A percentile compares a stretch with the other conserved stretches of the same genome.
phyloP scores from a whole-genome alignment of 345 rosid species.

The Citropsis articulata region DNA sequence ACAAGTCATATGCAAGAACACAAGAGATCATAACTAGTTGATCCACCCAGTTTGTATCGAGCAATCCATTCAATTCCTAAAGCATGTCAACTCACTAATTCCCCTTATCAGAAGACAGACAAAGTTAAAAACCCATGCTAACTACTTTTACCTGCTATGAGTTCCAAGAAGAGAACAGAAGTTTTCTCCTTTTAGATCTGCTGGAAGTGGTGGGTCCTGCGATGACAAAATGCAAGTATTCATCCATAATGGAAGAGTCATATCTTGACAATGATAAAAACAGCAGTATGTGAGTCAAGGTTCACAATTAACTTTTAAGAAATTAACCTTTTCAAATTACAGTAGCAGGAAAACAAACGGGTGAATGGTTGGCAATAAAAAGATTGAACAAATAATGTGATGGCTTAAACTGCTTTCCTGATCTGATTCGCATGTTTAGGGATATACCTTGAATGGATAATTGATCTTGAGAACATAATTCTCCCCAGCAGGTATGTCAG shows the following conservation, averaged over 20 bases:
- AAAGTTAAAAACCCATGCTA: not conserved
- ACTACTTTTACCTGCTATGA: slow-evolving; percentile 64
- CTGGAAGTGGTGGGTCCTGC: slow-evolving; percentile 89
- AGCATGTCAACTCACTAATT: slow-evolving; percentile 4
- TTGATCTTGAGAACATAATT: slow-evolving; percentile 81
- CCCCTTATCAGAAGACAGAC: not conserved
- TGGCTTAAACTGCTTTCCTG: not conserved
- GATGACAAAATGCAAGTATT: slow-evolving; percentile 5
- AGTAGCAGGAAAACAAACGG: not conserved
- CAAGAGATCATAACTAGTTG: not conserved
- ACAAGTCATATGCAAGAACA: not conserved
- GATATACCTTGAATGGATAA: slow-evolving; percentile 84
- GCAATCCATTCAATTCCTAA: slow-evolving; percentile 12
- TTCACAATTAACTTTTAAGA: slow-evolving; percentile 6
- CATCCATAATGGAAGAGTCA: not conserved
- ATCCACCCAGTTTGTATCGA: not conserved
- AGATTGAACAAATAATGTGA: not conserved
- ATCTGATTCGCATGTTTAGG: slow-evolving; percentile 7
- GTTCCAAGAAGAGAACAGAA: slow-evolving; percentile 83
- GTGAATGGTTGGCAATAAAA: not conserved
- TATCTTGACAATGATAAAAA: not conserved
- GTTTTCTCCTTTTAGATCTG: slow-evolving; percentile 78
- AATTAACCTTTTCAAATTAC: not conserved
- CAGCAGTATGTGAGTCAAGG: not conserved
- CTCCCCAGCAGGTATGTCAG: slow-evolving; percentile 79